Base-by-base conservation (phyloP, 768 basidiomycete species). In the Gelatoporia subvermispora region DNA sequence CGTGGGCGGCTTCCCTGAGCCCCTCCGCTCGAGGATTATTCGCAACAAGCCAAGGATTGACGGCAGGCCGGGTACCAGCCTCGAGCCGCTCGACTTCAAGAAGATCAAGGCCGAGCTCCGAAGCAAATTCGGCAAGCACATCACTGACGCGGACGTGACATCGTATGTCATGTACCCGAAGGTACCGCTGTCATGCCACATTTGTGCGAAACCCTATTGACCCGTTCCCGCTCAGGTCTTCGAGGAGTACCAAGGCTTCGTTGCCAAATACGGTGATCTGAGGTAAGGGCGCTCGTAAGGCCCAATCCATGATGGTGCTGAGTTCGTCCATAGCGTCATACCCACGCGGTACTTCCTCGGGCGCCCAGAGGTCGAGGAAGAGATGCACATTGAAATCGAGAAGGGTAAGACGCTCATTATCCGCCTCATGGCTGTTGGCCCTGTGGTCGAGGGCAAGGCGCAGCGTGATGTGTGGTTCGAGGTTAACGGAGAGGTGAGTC, bases 91-190 rank as follows among this genome's bases (percentile, higher is more conserved):
- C 54, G 88, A 97, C 66, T 93, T 98, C 77, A 93, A 85, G 80
- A 93, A 88, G 77, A 89, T 93, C 73, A 97, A 94, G 71, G 82
- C 81, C 4, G 92, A 95, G 54, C 72, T 99, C 49, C 80, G 90
- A 53, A 87, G 87, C 71, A 96, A 90, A 69, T 98, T 89, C 68
- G 96, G 96, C 47, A 90, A 89, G 68, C 87, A 92, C 64, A 94
- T 99, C 64, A 88, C 88, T 9, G 93, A 95, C 65, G 75, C 77
- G 43, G 96, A 99, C 67, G 94, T 98, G 40, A 83, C 85, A 35
- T 93, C 90, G 44, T 96, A 93, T 74, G 88, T 89, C 66, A 97
- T 99, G 94, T 99, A 97, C 65, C 93, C 95, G 37, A 95, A 96
- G 84, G 93, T 88, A 55, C 41, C 63, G 34, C 5, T 35, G 11